These are phyloP conservation scores for Pseudogymnoascus sp. DNA, from an alignment of 2,329 filamentous ascomycete species.

Conservation along the genomic window DNA sequence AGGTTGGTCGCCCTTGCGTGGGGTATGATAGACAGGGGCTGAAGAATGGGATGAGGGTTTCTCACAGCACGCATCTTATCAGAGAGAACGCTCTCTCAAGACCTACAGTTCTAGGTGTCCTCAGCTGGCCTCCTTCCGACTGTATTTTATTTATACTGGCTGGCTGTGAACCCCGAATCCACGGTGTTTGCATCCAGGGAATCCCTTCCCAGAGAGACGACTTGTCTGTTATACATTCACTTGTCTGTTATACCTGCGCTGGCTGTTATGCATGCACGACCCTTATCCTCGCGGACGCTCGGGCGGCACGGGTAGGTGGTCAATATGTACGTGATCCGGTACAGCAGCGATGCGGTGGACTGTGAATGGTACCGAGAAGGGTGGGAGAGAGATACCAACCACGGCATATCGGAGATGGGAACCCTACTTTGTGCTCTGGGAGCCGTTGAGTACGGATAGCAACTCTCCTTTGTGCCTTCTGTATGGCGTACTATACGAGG, in stretches of 20 bases:
- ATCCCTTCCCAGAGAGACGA: not conserved
- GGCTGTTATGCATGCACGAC: not conserved
- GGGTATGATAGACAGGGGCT: too few species aligned
- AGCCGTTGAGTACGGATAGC: not conserved
- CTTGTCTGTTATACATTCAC: too few species aligned
- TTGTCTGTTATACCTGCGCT: not conserved
- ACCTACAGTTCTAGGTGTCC: too few species aligned
- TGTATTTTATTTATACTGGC: not conserved
- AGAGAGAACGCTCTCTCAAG: not conserved
- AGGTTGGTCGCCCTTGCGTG: too few species aligned
- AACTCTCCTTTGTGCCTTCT: not conserved
- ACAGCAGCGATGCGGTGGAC: not conserved
- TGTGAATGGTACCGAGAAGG: not conserved
- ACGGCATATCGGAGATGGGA: constrained; percentile 1
- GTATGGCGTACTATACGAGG: not conserved
- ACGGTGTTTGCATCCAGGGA: not conserved
- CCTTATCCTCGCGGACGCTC: not conserved
- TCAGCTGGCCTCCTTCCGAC: too few species aligned
- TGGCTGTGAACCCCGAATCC: not conserved
- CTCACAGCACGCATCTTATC: too few species aligned
- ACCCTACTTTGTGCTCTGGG: not conserved
- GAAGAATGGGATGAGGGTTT: too few species aligned
- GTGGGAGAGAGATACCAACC: not conserved
- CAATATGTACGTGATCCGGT: not conserved
- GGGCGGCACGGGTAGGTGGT: not conserved